These are phyloP conservation scores for Pythium sp. DNA, from an alignment of 352 stramenopile genomes.

Conservation along the genomic window DNA sequence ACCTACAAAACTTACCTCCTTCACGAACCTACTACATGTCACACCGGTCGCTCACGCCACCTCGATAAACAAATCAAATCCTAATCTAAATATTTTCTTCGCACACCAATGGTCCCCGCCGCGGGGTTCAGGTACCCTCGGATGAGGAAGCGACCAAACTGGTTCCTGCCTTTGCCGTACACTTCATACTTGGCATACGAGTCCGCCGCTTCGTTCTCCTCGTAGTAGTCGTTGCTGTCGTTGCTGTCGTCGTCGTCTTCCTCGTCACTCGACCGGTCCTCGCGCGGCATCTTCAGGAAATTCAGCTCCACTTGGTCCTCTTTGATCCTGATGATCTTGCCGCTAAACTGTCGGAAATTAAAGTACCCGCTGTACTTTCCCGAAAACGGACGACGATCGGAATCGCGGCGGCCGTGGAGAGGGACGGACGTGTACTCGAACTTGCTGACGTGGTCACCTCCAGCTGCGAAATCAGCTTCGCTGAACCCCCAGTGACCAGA, in stretches of 20 bases:
- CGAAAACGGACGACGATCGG: conserved; percentile 54
- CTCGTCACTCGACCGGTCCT: conserved; percentile 15
- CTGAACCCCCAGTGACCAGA: conserved; percentile 61
- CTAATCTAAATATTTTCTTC: conserved; percentile 56
- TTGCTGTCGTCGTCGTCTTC: conserved; percentile 27
- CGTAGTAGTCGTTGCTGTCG: conserved; percentile 23
- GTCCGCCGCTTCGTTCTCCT: conserved; percentile 23
- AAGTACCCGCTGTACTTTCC: conserved; percentile 72
- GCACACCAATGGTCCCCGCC: conserved; percentile 44
- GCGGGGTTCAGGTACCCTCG: conserved; percentile 53
- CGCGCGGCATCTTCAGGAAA: conserved; percentile 45
- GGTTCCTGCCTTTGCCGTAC: conserved; percentile 66
- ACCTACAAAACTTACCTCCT: background rate
- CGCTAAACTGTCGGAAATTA: conserved; percentile 70
- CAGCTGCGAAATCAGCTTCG: conserved; percentile 43
- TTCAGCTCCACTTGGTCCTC: conserved; percentile 66
- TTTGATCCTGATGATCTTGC: conserved; percentile 47
- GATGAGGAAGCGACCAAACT: conserved; percentile 66
- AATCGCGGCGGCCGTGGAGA: conserved; percentile 28
- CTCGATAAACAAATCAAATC: background rate
- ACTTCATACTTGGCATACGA: conserved; percentile 43
- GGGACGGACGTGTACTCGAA: conserved; percentile 64
- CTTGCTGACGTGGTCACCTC: conserved; percentile 38
- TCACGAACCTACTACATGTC: background rate
- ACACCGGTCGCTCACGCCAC: background rate